phyloP scores from a whole-genome alignment of 2,329 filamentous ascomycete species.

The Magnaporthiopsis rhizophila region DNA sequence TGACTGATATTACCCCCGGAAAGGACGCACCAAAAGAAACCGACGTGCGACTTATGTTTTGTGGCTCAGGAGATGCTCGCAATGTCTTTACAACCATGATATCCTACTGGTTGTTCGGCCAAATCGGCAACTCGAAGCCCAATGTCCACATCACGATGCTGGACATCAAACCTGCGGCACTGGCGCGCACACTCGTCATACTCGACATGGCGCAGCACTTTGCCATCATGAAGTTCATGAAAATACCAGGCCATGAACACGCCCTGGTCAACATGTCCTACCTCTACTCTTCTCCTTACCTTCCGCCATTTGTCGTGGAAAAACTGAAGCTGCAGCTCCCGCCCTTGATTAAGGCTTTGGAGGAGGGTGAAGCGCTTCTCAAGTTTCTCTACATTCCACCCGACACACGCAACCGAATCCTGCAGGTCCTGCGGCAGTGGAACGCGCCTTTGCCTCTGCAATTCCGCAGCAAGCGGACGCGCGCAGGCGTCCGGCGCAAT shows the following conservation, averaged over 20 bases:
- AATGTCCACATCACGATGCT: conserved; percentile 17
- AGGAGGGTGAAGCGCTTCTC: conserved; percentile 8
- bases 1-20: conserved; percentile 9
- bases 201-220: conserved; percentile 12
- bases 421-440: conserved; percentile 12
- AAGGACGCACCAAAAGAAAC: conserved; percentile 4
- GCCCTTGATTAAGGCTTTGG: conserved; percentile 12
- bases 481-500: neutral
- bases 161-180: conserved; percentile 16
- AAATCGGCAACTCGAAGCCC: conserved; percentile 3
- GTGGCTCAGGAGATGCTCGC: conserved; percentile 18
- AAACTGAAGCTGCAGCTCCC: conserved; percentile 14
- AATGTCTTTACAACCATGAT: conserved; percentile 15
- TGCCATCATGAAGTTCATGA: conserved; percentile 1
- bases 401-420: conserved; percentile 10
- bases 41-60: conserved; percentile 16
- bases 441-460: conserved; percentile 9
- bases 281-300: conserved; percentile 12
- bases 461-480: neutral
- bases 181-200: conserved; percentile 17
- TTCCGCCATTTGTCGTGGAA: conserved; percentile 13
- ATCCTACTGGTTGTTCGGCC: neutral
- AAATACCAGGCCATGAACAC: conserved; percentile 9
- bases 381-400: conserved; percentile 8
- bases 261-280: conserved; percentile 14